Percentiles rank a stretch among this genome's conserved stretches.
Conservation (phyloP, 441 rosid genomes). For the Metrosideros polymorpha region DNA sequence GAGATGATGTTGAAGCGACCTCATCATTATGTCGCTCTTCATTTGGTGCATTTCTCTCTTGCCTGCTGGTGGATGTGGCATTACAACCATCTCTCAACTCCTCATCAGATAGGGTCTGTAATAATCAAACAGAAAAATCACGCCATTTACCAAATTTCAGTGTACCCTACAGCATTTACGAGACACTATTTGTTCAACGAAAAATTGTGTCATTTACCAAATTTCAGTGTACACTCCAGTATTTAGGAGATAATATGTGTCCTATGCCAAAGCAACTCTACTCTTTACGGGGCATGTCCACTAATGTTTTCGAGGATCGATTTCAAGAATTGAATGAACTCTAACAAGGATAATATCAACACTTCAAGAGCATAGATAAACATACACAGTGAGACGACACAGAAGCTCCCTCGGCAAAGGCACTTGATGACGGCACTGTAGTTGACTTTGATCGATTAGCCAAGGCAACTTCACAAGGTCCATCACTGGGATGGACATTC, state of each 20-base stretch:
- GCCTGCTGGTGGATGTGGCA: neutral
- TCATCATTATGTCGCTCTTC: neutral
- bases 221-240: neutral
- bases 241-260: neutral
- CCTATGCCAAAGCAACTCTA: neutral
- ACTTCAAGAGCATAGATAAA: neutral
- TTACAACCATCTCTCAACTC: neutral
- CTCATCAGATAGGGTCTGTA: neutral
- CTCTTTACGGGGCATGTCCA: neutral
- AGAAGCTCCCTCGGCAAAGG: neutral
- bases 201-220: neutral
- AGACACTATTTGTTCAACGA: neutral
- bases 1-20: neutral
- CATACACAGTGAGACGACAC: neutral
- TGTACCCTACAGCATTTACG: neutral
- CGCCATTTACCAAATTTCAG: neutral
- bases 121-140: neutral
- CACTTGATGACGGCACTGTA: neutral
- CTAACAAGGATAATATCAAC: neutral
- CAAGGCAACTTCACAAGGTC: constrained; percentile 9
- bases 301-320: neutral
- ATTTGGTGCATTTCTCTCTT: neutral
- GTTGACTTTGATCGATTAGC: neutral
- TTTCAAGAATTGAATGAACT: neutral
- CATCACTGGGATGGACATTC: constrained; percentile 11